These are phyloP conservation scores for Mortierella sp. DNA, from an alignment of 371 early-diverging fungal species.

Conservation along the genomic window DNA sequence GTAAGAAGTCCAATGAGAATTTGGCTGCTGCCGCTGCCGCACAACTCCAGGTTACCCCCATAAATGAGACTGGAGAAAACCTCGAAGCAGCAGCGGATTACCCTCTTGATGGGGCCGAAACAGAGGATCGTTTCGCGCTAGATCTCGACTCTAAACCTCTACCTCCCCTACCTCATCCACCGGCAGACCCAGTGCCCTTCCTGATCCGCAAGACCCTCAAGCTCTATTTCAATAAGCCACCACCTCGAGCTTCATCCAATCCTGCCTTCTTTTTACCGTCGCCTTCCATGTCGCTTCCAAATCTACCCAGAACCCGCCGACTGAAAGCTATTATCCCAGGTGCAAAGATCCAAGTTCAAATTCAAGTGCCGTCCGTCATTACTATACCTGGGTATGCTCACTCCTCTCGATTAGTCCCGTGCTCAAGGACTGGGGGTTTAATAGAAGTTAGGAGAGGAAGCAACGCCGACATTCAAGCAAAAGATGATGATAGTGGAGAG, in stretches of 20 bases:
- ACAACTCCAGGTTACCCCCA: neutral
- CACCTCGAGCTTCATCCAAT: conserved; percentile 17
- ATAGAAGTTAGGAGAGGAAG: conserved; percentile 6
- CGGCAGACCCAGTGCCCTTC: conserved; percentile 20
- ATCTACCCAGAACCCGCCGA: conserved; percentile 44
- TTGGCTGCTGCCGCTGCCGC: neutral
- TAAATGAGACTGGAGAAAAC: neutral
- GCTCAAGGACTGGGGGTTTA: conserved; percentile 29
- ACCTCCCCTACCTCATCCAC: neutral
- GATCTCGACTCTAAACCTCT: neutral
- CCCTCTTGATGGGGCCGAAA: neutral
- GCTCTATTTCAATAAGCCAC: conserved; percentile 33
- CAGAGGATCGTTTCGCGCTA: neutral
- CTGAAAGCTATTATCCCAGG: conserved; percentile 51
- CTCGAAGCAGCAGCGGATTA: neutral
- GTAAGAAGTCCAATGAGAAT: conserved; percentile 12
- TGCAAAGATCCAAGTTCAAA: conserved; percentile 42
- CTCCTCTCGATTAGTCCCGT: conserved; percentile 33
- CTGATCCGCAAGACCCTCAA: conserved; percentile 44
- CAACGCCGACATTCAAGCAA: neutral
- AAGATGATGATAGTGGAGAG: neutral
- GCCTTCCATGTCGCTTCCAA: conserved; percentile 46
- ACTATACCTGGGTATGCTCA: conserved; percentile 37
- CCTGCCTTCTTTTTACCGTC: conserved; percentile 24
- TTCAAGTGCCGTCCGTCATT: conserved; percentile 43